phyloP scores from a whole-genome alignment of 2,329 filamentous ascomycete species.

The Acarospora socialis region DNA sequence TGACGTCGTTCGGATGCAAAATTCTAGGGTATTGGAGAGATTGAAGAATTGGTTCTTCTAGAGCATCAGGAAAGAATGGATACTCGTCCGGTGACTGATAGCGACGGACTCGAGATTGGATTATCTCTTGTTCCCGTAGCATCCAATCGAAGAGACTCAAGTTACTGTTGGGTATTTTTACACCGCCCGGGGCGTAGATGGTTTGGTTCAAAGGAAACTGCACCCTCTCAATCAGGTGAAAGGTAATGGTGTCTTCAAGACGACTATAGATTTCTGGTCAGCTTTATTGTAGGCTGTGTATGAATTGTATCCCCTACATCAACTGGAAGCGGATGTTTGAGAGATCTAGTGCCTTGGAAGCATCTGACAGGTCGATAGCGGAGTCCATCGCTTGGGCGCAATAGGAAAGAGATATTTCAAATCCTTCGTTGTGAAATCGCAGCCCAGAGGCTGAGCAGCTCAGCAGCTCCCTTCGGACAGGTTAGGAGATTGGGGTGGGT shows the following conservation, averaged over 20 bases:
- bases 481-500: no score
- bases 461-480: no score
- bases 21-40: conserved; percentile 79
- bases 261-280: conserved; percentile 44
- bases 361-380: conserved; percentile 75
- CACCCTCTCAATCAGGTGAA: conserved; percentile 92
- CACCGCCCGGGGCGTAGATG: conserved; percentile 71
- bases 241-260: conserved; percentile 93
- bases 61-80: conserved; percentile 78
- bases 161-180: conserved; percentile 57
- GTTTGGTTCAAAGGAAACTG: conserved; percentile 86
- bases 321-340: conserved; percentile 85
- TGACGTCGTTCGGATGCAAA: conserved; percentile 76
- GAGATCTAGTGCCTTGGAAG: conserved; percentile 73
- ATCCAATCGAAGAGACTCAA: conserved; percentile 92
- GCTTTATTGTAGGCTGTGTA: not conserved
- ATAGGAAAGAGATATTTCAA: conserved; percentile 8
- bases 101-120: conserved; percentile 85
- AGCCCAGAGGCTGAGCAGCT: no score
- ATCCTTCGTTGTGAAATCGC: conserved; percentile 17
- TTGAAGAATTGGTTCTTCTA: conserved; percentile 71
- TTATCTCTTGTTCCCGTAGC: conserved; percentile 71
- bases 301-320: conserved; percentile 46
- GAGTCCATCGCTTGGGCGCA: conserved; percentile 55
- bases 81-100: conserved; percentile 96